Evolutionary conservation across 305 asterid genomes (phyloP), one percentile per base, ranked within the genome.

Genomic region (Fraxinus xanthoxyloides): DNA sequence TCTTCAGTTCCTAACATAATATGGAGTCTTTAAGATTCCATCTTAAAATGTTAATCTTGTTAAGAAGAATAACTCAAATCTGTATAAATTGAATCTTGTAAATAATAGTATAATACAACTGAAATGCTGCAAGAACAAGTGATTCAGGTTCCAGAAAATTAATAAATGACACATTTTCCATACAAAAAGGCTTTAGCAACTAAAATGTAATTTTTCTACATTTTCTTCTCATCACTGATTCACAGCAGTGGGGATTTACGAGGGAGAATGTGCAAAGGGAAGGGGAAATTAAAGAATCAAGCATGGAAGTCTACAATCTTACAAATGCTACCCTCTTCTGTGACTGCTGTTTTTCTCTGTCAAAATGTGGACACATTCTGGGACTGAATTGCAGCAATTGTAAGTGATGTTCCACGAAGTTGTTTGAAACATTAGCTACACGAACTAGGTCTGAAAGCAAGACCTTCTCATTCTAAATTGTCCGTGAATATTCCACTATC

Each of bases 401-500:
- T 15, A 69, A 43, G 75, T n/a, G 81, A 72, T 35, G 61, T 48
- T 78, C 79, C 84, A 78, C 86, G 84, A 89, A 85, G 65, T 87
- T 85, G 84, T 73, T 76, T 82, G 80, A 83, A 78, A 81, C 65
- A 77, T 28, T 79, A 75, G 81, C 79, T 48, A 75, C 85, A 28
- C 56, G 65, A 76, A 54, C 86, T 76, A 54, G 63, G 48, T 79
- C 73, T 30, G 69, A 35, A 82, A 84, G 38, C 40, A 15, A 84
- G 48, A 80, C 79, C 75, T 76, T 72, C 72, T 63, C 28, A 79
- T 77, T 79, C 85, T 43, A 80, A 46, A 46, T 32, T 28, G 67
- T 61, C 79, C 24, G 13, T 61, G 75, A 78, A 63, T 74, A 15
- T 65, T 48, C 78, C 40, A 8, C 35, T 69, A 74, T 75, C 78